Evolutionary conservation across 176 grass and related monocot genomes (phyloP).

Genomic region (Themeda triandra): DNA sequence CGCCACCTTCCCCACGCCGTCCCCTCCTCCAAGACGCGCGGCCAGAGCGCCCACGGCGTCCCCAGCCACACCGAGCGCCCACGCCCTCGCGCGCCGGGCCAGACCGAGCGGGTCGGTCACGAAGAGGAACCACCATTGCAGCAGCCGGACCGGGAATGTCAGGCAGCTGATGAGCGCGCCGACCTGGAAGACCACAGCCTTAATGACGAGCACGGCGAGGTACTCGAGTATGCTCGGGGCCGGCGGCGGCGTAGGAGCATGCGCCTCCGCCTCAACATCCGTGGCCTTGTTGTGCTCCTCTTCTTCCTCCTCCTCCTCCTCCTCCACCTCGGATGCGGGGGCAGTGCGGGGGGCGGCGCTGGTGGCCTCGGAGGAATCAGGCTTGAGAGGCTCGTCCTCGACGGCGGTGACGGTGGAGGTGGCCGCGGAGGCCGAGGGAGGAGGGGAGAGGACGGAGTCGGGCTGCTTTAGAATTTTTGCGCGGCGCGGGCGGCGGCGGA

Average conservation of each 20-base stretch:
- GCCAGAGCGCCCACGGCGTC: slow-evolving; percentile 25
- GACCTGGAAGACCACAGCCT: slow-evolving; percentile 64
- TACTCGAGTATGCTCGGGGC: slow-evolving; percentile 35
- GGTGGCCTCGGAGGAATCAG: slow-evolving; percentile 15
- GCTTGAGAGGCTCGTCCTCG: slow-evolving; percentile 23
- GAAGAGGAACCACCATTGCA: slow-evolving; percentile 57
- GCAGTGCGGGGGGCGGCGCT: background rate
- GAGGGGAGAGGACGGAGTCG: background rate
- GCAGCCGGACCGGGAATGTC: slow-evolving; percentile 59
- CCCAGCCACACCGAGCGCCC: slow-evolving; percentile 29
- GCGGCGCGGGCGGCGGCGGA: slow-evolving; percentile 35
- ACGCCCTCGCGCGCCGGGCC: slow-evolving; percentile 27
- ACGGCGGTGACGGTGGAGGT: slow-evolving; percentile 18
- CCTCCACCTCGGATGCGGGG: background rate
- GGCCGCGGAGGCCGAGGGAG: slow-evolving; percentile 16
- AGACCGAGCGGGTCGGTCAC: slow-evolving; percentile 52
- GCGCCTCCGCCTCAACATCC: background rate
- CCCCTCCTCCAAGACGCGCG: slow-evolving; percentile 28
- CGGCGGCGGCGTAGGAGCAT: background rate
- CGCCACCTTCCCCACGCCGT: slow-evolving; percentile 32
- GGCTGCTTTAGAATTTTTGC: slow-evolving; percentile 12
- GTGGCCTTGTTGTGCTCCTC: background rate
- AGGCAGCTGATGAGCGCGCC: slow-evolving; percentile 48
- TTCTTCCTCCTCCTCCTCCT: background rate
- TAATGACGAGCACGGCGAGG: slow-evolving; percentile 51